Base-by-base conservation (phyloP, 257 asterid species). In the Salvia miltiorrhiza region DNA sequence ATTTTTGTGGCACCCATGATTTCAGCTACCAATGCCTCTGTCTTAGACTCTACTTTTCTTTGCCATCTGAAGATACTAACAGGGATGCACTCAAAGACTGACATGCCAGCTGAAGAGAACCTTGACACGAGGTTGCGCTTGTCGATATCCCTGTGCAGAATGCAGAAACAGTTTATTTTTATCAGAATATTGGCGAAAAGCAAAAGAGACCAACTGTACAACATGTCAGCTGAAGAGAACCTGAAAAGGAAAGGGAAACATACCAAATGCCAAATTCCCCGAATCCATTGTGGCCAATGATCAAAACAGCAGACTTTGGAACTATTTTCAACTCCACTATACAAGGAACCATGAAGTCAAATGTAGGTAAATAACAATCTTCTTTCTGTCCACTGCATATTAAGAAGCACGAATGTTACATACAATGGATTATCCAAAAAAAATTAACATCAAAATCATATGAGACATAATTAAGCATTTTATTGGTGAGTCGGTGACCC, bases 211-310 rank as follows among this genome's bases (percentile, higher is more conserved):
- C 33, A 45, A 57, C 39, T 56, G 55, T 41, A 19, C 30, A 60
- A 70, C 45, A 14, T 63, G 44, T 50, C 37, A 70, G n/a, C n/a
- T n/a, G n/a, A n/a, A n/a, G n/a, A n/a, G n/a, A n/a, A n/a, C n/a
- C 71, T 65, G 7, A 41, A 13, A 72, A 35, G 64, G 73, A 73
- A 48, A 40, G 69, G 28, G 63, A 57, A 64, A 54, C 79, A 57
- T 85, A 91, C 99, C 99, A 94, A 71, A 94, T 23, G 76, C 84
- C 79, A 76, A 94, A 94, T 66, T 83, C 90, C 63, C 99, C 97
- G 50, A 65, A 75, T 40, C 97, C 93, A 60, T 91, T 85, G 80
- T 90, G 96, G 70, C 99, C 99, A 75, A 94, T 72, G 53, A 91
- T 87, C 76, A 94, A 61, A 76, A 16, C 39, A 54, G 83, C 70